Evolutionary conservation across 306 rosid genomes (phyloP).

Genomic region (Pueraria montana): DNA sequence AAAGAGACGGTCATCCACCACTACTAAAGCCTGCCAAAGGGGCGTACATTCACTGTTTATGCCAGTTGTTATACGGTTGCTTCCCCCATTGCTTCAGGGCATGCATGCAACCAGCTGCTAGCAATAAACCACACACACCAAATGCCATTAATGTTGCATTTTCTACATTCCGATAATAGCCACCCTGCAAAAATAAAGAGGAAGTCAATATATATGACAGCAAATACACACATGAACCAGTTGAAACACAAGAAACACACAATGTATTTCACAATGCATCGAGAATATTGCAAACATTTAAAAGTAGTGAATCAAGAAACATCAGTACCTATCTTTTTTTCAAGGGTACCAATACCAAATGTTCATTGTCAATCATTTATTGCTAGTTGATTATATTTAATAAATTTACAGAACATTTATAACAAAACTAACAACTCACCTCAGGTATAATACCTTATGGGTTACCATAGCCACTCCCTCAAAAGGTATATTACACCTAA

Average conservation of each 20-base stretch:
- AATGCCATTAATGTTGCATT: slow-evolving; percentile 73
- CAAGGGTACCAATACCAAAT: slow-evolving; percentile 14
- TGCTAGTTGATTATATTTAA: slow-evolving; percentile 29
- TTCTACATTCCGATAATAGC: slow-evolving; percentile 69
- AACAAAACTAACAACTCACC: neutral
- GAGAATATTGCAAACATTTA: slow-evolving; percentile 38
- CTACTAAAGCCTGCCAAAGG: slow-evolving; percentile 39
- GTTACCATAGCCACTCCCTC: slow-evolving; percentile 32
- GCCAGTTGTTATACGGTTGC: slow-evolving; percentile 90
- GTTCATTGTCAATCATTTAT: slow-evolving; percentile 15
- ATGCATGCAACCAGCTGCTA: slow-evolving; percentile 85
- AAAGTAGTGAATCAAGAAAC: slow-evolving; percentile 10
- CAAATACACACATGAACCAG: slow-evolving; percentile 31
- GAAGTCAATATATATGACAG: slow-evolving; percentile 17
- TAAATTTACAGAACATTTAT: neutral
- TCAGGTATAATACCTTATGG: neutral
- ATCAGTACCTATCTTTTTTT: neutral
- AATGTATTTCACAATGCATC: neutral
- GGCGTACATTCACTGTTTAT: slow-evolving; percentile 61
- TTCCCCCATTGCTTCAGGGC: slow-evolving; percentile 85
- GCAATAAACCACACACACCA: slow-evolving; percentile 73
- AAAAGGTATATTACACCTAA: slow-evolving; percentile 1
- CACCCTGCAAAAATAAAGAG: slow-evolving; percentile 64
- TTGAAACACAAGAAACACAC: neutral
- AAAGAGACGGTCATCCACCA: slow-evolving; percentile 36